These are phyloP conservation scores for Cercophora newfieldiana DNA, from an alignment of 495 filamentous ascomycete species.

Conservation along the genomic window DNA sequence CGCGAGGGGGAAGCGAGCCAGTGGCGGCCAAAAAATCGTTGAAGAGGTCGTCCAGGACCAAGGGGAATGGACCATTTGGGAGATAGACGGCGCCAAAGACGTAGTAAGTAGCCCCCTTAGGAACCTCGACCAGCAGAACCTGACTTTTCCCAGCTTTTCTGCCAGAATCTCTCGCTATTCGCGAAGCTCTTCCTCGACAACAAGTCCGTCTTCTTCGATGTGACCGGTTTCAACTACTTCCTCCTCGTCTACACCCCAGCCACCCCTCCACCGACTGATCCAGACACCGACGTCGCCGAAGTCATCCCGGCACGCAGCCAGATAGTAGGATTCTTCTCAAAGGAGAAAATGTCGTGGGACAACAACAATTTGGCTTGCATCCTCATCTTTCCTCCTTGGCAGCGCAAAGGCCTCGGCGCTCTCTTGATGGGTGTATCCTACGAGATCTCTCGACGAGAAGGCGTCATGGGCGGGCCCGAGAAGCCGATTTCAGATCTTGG, in stretches of 20 bases:
- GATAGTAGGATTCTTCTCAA: conserved; percentile 94
- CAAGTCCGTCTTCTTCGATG: conserved; percentile 98
- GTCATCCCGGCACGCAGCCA: conserved; percentile 38
- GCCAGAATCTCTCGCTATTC: conserved; percentile 93
- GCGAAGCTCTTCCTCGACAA: conserved; percentile 98
- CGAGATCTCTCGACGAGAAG: conserved; percentile 83
- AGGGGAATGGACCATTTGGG: conserved; percentile 68
- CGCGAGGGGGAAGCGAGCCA: conserved; percentile 41
- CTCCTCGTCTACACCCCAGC: conserved; percentile 69
- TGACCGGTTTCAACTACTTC: conserved; percentile 93
- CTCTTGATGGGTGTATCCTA: conserved; percentile 92
- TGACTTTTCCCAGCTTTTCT: conserved; percentile 65
- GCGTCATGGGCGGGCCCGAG: conserved; percentile 86
- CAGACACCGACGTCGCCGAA: conserved; percentile 7
- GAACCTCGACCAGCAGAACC: not conserved
- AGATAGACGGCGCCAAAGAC: conserved; percentile 85
- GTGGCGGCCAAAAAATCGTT: conserved; percentile 52
- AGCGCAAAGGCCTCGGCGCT: conserved; percentile 82
- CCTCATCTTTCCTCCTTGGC: conserved; percentile 93
- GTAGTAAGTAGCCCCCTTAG: conserved; percentile 49
- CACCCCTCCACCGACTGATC: conserved; percentile 35
- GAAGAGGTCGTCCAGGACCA: conserved; percentile 57
- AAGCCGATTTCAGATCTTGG: conserved; percentile 87
- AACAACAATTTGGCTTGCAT: conserved; percentile 98
- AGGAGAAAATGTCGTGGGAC: conserved; percentile 98